Evolutionary conservation across 225 moss, liverwort and hornwort species (phyloP), one percentile per base, ranked within the genome.

Genomic region (Pleurozium schreberi): DNA sequence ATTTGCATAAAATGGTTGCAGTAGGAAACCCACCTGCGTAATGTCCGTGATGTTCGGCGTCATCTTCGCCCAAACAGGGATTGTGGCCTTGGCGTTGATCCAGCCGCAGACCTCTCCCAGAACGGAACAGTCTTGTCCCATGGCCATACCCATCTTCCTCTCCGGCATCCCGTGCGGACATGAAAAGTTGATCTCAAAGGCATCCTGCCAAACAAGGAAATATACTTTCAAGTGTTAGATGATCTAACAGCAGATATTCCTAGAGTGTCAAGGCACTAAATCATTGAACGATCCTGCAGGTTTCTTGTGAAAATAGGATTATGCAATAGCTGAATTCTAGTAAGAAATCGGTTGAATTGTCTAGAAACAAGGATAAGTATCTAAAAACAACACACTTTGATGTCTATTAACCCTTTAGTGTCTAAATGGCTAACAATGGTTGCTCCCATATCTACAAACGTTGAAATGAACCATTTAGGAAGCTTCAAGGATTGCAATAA

Each of bases 1-100:
- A 40, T 61, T 58, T 52, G 77, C 69, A 73, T 83, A 81, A 63
- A 82, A 91, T 31, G 75, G 26, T 40, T 33, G 34, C 79, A 34
- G 23, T 38, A 36, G 47, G 43, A 42, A 84, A 55, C 85, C 60
- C 80, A 98, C 98, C 95, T 92, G 92, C 66, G 96, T 97, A 45
- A 98, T 98, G 87, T 98, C 98, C 45, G 97, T 98, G 75, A 98
- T 94, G 85, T 98, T 98, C 78, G 98, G 98, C 43, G 98, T 98
- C 98, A 98, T 98, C 90, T 98, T 98, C 31, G 98, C 98, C 98
- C 98, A 98, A 43, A 98, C 98, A 69, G 98, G 98, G 52, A 98
- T 92, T 28, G 92, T 93, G 33, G 98, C 96, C 92, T 96, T 97
- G 91, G 94, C 92, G 78, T 95, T 96, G 89, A 98, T 97, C 98